Evolutionary conservation across 768 basidiomycete genomes (phyloP), one percentile per base, ranked within the genome.

Genomic region (Mycena rebaudengoi): DNA sequence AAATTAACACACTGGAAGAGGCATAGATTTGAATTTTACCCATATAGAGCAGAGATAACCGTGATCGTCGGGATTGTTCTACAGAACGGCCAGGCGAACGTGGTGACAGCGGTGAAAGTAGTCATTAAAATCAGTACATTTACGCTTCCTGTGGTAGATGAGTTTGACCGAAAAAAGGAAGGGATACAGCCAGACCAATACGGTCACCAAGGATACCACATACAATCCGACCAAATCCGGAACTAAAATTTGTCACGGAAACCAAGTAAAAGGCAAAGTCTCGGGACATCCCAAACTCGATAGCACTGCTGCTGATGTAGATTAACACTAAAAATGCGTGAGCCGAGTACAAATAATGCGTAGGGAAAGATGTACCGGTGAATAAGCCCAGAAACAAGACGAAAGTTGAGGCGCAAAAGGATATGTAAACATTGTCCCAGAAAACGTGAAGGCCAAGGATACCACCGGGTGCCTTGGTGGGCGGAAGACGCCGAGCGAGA

Each of bases 301-400:
- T 52, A 4, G 56, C 63, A 32, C 63, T 64, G 16, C 33, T 58
- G 28, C 21, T 46, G 25, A 82, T 76, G 46, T 85, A 66, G 23
- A 45, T 59, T 21, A 39, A 30, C 49, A 64, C 61, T 62, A 23
- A 5, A 32, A 5, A 28, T n/a, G 21, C 21, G 5, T 20, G 28
- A 12, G 25, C 18, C 7, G 5, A 3, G 16, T 28, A 52, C 5
- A 21, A 20, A 18, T 16, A 25, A 1, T 20, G 11, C 12, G 23
- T 14, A 8, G 16, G 5, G 10, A 4, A 29, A 6, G 8, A 46
- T 46, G 3, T 12, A 62, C 61, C 44, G 0, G 82, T 84, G 68
- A 84, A 86, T 13, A 86, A 71, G 5, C 86, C 86, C 18, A 88
- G 78, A 69, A 83, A 83, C 14, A 69, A 62, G 12, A 79, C 48